Conservation (phyloP, 257 asterid species). For the Hygrophila difformis region DNA sequence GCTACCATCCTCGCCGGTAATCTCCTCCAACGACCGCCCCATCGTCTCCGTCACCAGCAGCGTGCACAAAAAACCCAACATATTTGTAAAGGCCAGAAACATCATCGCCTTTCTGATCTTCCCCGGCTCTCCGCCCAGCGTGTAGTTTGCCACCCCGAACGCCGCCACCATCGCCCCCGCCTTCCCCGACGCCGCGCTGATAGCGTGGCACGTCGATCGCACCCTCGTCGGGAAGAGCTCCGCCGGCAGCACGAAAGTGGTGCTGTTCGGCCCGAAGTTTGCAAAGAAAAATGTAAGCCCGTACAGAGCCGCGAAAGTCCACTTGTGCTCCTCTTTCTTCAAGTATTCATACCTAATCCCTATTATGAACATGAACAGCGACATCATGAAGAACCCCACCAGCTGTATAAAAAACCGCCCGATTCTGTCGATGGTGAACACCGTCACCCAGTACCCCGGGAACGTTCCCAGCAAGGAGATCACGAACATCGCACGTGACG, state of each 20-base stretch:
- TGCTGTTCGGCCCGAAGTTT: conserved; percentile 22
- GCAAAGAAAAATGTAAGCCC: conserved; percentile 19
- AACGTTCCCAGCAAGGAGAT: neutral
- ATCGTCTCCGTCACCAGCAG: conserved; percentile 19
- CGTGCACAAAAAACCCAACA: conserved; percentile 20
- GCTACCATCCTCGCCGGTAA: conserved; percentile 19
- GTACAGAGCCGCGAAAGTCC: too few relatives aligned
- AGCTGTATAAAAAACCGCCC: too few relatives aligned
- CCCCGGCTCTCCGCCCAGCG: neutral
- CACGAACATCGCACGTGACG: conserved; percentile 23
- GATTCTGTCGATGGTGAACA: too few relatives aligned
- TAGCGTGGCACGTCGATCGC: conserved; percentile 21
- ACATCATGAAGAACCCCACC: too few relatives aligned
- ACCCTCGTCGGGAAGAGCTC: conserved; percentile 22
- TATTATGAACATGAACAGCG: too few relatives aligned
- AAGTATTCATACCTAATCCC: too few relatives aligned
- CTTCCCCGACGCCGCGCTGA: conserved; percentile 25
- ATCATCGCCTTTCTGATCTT: conserved; percentile 19
- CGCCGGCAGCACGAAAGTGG: conserved; percentile 22
- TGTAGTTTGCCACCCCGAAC: conserved; percentile 16
- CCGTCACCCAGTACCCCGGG: too few relatives aligned
- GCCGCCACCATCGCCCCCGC: conserved; percentile 22
- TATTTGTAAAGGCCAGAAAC: conserved; percentile 13
- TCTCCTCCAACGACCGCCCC: conserved; percentile 20
- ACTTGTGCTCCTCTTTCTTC: too few relatives aligned